Conservation (phyloP, 2,329 filamentous ascomycete genomes). For the Knufia petricola region DNA sequence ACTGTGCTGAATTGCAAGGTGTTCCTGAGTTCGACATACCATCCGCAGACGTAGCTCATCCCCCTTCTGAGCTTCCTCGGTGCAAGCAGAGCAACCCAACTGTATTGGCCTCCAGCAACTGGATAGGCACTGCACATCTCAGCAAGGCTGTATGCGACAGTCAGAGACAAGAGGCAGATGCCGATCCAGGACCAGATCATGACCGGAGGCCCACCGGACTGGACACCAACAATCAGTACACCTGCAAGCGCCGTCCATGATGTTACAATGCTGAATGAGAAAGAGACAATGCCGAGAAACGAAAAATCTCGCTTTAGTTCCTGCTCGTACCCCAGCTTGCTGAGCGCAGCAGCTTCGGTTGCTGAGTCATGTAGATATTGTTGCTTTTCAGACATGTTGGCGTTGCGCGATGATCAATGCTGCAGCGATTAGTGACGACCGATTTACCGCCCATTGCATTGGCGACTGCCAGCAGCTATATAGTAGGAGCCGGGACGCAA, state of each 20-base stretch:
- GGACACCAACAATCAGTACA: constrained; percentile 47
- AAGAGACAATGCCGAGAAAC: constrained; percentile 49
- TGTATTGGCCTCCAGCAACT: constrained; percentile 48
- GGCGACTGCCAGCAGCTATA: no score
- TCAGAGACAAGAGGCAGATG: constrained; percentile 42
- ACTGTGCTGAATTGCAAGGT: no score
- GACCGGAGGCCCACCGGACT: constrained; percentile 47
- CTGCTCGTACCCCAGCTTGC: constrained; percentile 18
- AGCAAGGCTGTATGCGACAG: constrained; percentile 50
- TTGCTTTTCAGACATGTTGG: no score
- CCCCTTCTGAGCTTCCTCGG: constrained; percentile 38
- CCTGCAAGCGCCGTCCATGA: constrained; percentile 49
- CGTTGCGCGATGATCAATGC: no score
- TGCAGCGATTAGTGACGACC: no score
- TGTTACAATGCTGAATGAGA: constrained; percentile 50
- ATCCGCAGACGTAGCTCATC: constrained; percentile 38
- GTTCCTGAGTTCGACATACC: no score
- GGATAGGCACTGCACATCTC: constrained; percentile 52
- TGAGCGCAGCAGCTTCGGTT: no score
- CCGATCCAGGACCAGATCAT: constrained; percentile 51
- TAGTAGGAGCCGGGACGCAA: no score
- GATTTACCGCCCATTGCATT: no score
- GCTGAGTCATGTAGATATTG: no score
- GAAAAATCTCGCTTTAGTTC: constrained; percentile 50
- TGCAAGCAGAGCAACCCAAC: constrained; percentile 48